Evolutionary conservation across 176 grass and related monocot genomes (phyloP).

Genomic region (Zoysia japonica): DNA sequence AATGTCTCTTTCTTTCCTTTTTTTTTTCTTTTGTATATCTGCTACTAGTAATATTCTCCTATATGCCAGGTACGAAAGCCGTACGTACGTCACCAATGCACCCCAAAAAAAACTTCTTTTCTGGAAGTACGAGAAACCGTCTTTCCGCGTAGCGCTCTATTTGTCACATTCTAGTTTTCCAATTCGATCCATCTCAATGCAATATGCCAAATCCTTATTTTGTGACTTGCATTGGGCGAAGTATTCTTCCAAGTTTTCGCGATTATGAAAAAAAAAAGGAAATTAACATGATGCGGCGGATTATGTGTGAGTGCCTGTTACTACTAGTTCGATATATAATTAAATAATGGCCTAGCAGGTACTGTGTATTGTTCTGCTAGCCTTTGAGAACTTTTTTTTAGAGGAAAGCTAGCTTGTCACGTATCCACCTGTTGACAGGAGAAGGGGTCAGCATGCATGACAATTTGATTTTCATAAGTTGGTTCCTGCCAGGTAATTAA

Average conservation of each 20-base stretch:
- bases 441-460: not conserved
- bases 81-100: too few species aligned
- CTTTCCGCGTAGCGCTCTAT: not conserved
- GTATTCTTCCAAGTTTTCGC: constrained; percentile 12
- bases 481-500: too few species aligned
- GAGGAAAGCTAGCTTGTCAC: not conserved
- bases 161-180: constrained; percentile 17
- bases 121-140: too few species aligned
- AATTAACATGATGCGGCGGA: constrained; percentile 16
- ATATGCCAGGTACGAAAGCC: too few species aligned
- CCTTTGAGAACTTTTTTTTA: too few species aligned
- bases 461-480: too few species aligned
- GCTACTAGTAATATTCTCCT: too few species aligned
- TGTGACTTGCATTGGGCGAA: not conserved
- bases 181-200: constrained; percentile 15
- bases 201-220: constrained; percentile 31
- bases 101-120: too few species aligned
- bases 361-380: not conserved
- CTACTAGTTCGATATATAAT: not conserved
- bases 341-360: not conserved
- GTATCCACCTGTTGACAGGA: not conserved
- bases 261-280: not conserved
- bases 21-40: too few species aligned
- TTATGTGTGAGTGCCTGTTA: not conserved
- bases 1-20: too few species aligned